Conservation (phyloP, 176 grass and related monocot genomes). For the Bothriochloa decipiens region DNA sequence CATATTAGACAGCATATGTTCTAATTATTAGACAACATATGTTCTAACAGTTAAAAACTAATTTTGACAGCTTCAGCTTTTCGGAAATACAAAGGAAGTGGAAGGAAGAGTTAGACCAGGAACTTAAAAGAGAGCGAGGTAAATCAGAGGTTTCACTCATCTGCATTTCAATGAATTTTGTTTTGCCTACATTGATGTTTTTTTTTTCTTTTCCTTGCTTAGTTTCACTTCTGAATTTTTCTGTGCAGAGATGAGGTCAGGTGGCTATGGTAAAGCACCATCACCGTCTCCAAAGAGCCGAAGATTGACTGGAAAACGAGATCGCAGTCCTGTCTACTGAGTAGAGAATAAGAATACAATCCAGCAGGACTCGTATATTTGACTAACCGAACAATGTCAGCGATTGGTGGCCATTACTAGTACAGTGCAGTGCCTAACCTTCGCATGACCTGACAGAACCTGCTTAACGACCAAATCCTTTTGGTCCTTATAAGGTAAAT, state of each 20-base stretch:
- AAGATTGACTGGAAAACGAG: conserved; percentile 59
- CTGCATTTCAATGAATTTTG: not conserved
- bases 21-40: conserved; percentile 3
- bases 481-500: conserved; percentile 34
- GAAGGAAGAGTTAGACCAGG: conserved; percentile 87
- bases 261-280: conserved; percentile 62
- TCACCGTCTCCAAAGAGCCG: conserved; percentile 66
- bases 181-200: not conserved
- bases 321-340: conserved; percentile 56
- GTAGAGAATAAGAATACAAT: conserved; percentile 3
- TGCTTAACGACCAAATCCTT: conserved; percentile 21
- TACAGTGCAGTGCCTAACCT: conserved; percentile 33
- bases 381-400: too few relatives aligned
- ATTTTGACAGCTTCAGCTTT: conserved; percentile 51
- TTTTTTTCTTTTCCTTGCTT: not conserved
- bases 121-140: conserved; percentile 88
- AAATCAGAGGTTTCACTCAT: not conserved
- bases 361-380: conserved; percentile 24
- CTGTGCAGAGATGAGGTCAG: conserved; percentile 58
- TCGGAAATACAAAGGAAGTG: conserved; percentile 67
- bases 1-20: not conserved
- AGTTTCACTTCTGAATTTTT: conserved; percentile 37
- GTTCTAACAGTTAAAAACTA: conserved; percentile 24
- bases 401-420: not conserved
- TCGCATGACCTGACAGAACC: conserved; percentile 34